Evolutionary conservation across 208 protist genomes (phyloP), one percentile per base, ranked within the genome.

Genomic region (Blastocrithidia nonstop): DNA sequence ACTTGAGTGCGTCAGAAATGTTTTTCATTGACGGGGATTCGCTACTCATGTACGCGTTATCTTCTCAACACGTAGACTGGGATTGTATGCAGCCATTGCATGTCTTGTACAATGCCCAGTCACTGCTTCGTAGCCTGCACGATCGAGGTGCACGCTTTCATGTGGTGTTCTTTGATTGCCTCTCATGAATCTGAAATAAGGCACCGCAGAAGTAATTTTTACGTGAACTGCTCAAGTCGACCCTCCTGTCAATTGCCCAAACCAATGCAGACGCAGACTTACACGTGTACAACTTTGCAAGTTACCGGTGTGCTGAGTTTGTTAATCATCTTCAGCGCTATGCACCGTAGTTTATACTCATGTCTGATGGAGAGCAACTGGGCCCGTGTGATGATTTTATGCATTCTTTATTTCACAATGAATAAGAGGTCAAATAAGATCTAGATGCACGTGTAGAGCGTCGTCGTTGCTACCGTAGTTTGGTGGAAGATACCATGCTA

Each of bases 11-110:
- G 21, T 65, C 54, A 37, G 82, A 89, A 51, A 87, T 88, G 66
- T 94, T 94, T 48, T 87, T 94, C 63, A 84, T 94, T 57, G 86
- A 94, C 47, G 81, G 81, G 41, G 86, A 94, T 51, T 80, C 86
- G 21, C 71, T 94, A 20, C 61, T 94, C 21, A 85, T 92, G 68
- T 65, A 69, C 35, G 77, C 78, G 13, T 43, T 91, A 31, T 88
- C 76, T 7, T 74, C 58, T 16, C 58, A 40, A 47, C 66, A 71
- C 37, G 77, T 92, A 4, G 82, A 92, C 44, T 94, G 86, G 86
- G 70, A 84, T 44, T 62, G 85, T 16, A 66, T 82, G 61, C 86
- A 94, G 61, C 78, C 75, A 13, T 38, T 92, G 16, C 86, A 94
- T 55, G 78, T 94, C 16, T 50, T 87, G 20, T 74, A 77, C 58